Base-by-base conservation (phyloP, 352 stramenopile genomes). In the Phytophthora fragariaefolia region DNA sequence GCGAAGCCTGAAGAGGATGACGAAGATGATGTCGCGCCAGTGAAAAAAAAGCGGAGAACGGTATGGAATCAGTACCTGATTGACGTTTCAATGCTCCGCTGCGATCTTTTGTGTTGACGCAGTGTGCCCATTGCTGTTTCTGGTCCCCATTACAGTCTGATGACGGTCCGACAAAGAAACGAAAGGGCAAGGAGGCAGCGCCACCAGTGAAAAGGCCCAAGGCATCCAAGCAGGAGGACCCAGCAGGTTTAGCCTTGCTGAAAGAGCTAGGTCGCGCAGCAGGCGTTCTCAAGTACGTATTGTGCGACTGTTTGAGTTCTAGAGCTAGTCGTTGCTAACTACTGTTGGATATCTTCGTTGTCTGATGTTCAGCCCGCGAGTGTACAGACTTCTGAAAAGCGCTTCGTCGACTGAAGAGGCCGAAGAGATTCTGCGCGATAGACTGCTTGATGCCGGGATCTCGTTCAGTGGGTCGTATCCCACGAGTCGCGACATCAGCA, bases 211-310 rank as follows among this genome's bases (percentile, higher is more conserved):
- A 82, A 43, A 83, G 74, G 42, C 10, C 43, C 4, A 80, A 67
- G 34, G 61, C 26, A 27, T 13, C 22, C 8, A 74, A 69, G 53
- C 58, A 56, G 12, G n/a, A 38, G 2, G 79, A 92, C 17, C 70
- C 85, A 6, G 63, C 74, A 0, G 85, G 87, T 4, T 49, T 94
- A 22, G 65, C 74, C 10, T 58, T 79, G 10, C 75, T 96, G 15
- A 96, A 93, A 47, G 80, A 91, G 56, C 49, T 96, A 10, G 85
- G 82, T 6, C 82, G 82, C 3, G 86, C 80, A 4, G 84, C 85
- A 23, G 81, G 87, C 1, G 50, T 92, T 34, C 61, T 94, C 9
- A 87, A 79, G 87, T 96, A 69, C 38, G 84, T 75, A 7, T 8
- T 26, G 58, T 15, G 24, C 23, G 24, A 34, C 24, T 12, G 32